These are phyloP conservation scores for Aspergillus brasiliensis DNA, from an alignment of 2,329 filamentous ascomycete genomes.

Conservation along the genomic window DNA sequence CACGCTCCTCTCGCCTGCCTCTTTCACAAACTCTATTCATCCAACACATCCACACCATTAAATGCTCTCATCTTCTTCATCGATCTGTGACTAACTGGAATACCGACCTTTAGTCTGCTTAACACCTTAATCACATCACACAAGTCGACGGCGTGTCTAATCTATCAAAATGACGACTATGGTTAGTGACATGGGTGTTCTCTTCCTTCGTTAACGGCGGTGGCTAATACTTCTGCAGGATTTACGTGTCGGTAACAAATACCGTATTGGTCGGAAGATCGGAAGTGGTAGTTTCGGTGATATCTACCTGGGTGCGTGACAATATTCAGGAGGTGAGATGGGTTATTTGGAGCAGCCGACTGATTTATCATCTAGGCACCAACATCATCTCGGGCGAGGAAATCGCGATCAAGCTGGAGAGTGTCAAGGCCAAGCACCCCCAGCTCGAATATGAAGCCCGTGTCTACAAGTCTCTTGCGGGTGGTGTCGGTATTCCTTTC, in stretches of 20 bases:
- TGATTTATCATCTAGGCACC: conserved; percentile 64
- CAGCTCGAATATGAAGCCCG: conserved; percentile 98
- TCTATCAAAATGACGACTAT: conserved; percentile 42
- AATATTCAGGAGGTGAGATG: background rate
- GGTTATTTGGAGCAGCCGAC: conserved; percentile 2
- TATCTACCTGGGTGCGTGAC: conserved; percentile 77
- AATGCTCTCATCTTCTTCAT: background rate
- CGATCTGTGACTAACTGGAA: background rate
- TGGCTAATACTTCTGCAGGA: conserved; percentile 64
- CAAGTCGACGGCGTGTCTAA: conserved; percentile 33
- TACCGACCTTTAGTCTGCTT: conserved; percentile 14
- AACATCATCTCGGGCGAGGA: conserved; percentile 99
- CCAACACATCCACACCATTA: background rate
- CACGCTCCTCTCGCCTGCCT: background rate
- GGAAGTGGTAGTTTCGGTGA: conserved; percentile 97
- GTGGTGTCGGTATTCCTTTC: conserved; percentile 96
- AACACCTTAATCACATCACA: conserved; percentile 25
- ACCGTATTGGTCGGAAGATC: conserved; percentile 99
- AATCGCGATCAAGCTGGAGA: conserved; percentile 99
- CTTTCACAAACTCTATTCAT: background rate
- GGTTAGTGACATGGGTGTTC: conserved; percentile 28
- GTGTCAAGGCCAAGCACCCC: conserved; percentile 98
- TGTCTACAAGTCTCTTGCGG: conserved; percentile 82
- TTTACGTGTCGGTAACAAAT: conserved; percentile 98
- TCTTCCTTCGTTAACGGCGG: background rate